Base-by-base conservation (phyloP, 2,329 filamentous ascomycete species). In the Lasiodiplodia gonubiensis region DNA sequence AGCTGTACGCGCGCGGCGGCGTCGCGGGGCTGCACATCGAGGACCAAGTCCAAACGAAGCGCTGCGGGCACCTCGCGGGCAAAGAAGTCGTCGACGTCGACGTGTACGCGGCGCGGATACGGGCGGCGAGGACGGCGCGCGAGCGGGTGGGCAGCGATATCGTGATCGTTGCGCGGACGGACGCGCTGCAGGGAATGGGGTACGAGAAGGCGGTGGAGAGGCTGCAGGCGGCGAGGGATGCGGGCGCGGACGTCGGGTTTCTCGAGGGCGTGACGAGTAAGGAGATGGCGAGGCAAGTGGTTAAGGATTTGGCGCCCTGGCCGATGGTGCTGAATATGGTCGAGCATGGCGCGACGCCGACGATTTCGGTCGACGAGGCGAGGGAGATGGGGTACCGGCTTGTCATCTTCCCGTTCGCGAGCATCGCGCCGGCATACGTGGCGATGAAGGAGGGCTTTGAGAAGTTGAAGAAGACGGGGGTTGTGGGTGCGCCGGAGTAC, bases 331-430 rank as follows among this genome's bases (percentile, higher is more conserved):
- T 82, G 67, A 83, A 83, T 69, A 81, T 81, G 74, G 81, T 83
- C 14, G 79, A 81, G 69, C 77, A 80, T 67, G 81, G 86, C 2
- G 81, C 83, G 27, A 86, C 84, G 27, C 87, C 87, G 0, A 79
- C 84, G 30, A 83, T 86, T 63, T 83, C 81, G 1, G 82, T 82
- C 2, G 75, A 82, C 0, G 84, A 89, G 70, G 86, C 86, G 8
- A 80, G 80, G 68, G 78, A 83, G 49, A 80, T 88, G 71, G 88
- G 87, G 0, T 89, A 86, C 75, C 81, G 82, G 68, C 80, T 89
- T 67, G 84, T 88, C 55, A 89, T 89, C 67, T 87, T 85, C 72
- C 86, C 86, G 4, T 83, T 82, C 59, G 76, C 82, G 8, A 79
- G 82, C 0, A 74, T 87, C 49, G 84, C 80, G 14, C 82, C 84